These are phyloP conservation scores for Aspergillus aculeatus DNA, from an alignment of 2,329 filamentous ascomycete species.

Conservation along the genomic window DNA sequence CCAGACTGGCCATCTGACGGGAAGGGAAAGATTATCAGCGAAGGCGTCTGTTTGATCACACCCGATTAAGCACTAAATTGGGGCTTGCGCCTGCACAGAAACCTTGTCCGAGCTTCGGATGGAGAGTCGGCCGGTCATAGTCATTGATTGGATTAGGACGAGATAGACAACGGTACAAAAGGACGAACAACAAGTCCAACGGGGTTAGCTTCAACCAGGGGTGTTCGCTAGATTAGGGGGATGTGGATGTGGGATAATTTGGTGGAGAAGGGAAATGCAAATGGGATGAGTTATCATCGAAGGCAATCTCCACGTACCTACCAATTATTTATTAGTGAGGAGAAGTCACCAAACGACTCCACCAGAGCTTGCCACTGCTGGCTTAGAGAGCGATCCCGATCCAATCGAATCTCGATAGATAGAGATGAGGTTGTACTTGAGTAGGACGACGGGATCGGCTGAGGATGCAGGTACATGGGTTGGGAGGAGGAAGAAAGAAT, in stretches of 20 bases:
- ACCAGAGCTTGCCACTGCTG: slow-evolving; percentile 30
- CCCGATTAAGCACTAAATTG: slow-evolving; percentile 12
- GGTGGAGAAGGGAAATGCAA: slow-evolving; percentile 20
- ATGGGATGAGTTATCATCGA: slow-evolving; percentile 8
- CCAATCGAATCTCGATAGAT: not conserved
- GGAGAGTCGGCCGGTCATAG: slow-evolving; percentile 13
- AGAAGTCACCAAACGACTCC: slow-evolving; percentile 24
- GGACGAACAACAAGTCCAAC: slow-evolving; percentile 3
- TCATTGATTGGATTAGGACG: slow-evolving; percentile 7
- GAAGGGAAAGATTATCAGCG: slow-evolving; percentile 8
- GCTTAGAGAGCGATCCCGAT: not conserved
- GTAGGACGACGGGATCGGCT: slow-evolving; percentile 1
- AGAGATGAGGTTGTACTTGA: not conserved
- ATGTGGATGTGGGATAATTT: slow-evolving; percentile 13
- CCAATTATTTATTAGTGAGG: slow-evolving; percentile 26
- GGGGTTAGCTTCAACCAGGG: slow-evolving; percentile 26
- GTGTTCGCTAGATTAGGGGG: slow-evolving; percentile 30
- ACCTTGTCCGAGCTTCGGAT: slow-evolving; percentile 10
- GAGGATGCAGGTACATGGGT: not conserved
- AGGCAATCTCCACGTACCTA: slow-evolving; percentile 22
- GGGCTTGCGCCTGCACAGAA: slow-evolving; percentile 11
- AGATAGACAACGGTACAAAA: not conserved
- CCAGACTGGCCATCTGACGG: slow-evolving; percentile 15
- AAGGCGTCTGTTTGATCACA: slow-evolving; percentile 14
- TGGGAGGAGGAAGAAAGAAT: not conserved